A percentile compares a stretch with the other conserved stretches of the same genome.
Conservation (phyloP, 2,329 filamentous ascomycete species). For the Lecanoromycetidae sp. region DNA sequence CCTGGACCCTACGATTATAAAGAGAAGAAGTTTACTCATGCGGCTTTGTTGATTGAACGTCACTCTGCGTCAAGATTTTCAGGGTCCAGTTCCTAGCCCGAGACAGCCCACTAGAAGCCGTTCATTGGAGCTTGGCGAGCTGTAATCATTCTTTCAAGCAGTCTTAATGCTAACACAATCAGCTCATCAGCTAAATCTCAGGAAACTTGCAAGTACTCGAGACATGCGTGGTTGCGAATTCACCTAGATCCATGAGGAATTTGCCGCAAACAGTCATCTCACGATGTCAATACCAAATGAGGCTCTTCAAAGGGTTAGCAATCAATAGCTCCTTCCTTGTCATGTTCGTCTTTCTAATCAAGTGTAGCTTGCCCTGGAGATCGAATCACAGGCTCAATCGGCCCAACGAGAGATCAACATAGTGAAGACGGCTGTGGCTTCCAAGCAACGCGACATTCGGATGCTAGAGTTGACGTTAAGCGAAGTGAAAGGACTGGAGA, state of each 20-base stretch:
- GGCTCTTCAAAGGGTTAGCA: conserved; percentile 73
- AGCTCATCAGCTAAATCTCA: no score
- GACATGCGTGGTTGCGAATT: no score
- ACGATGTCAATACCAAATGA: conserved; percentile 87
- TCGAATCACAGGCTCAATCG: conserved; percentile 75
- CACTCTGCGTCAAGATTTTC: neutral
- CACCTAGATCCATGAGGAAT: no score
- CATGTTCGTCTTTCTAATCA: conserved; percentile 2
- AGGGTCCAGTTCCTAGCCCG: neutral
- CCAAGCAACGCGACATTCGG: conserved; percentile 79
- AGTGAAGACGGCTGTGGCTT: conserved; percentile 68
- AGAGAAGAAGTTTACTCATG: neutral
- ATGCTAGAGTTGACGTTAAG: conserved; percentile 76
- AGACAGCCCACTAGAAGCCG: no score
- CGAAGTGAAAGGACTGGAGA: conserved; percentile 66
- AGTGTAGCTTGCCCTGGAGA: conserved; percentile 58
- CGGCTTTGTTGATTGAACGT: neutral
- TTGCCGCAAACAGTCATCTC: neutral
- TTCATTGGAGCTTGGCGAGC: no score
- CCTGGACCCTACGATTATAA: neutral
- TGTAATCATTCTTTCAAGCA: no score
- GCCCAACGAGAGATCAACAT: conserved; percentile 87
- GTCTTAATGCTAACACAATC: no score
- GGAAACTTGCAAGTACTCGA: no score
- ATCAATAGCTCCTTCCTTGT: conserved; percentile 6